Percentiles rank a stretch among this genome's conserved stretches.
These are phyloP conservation scores for Myxozyma melibiosi DNA, from an alignment of 805 yeast species.

Conservation along the genomic window DNA sequence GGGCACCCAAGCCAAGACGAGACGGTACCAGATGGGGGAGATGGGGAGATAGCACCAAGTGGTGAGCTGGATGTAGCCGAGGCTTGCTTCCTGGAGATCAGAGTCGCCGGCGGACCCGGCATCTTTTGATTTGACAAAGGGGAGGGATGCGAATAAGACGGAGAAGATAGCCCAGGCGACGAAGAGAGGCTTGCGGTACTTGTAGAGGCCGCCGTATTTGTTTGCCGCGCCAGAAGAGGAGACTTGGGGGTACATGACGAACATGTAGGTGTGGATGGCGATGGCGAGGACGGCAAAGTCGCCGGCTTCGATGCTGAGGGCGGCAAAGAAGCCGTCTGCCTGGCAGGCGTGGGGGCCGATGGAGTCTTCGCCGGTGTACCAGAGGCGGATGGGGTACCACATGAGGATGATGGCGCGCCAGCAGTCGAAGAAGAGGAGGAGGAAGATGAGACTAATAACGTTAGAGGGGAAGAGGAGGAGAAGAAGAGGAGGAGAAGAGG, in stretches of 20 bases:
- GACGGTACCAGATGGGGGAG: conserved; percentile 69
- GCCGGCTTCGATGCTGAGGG: conserved; percentile 49
- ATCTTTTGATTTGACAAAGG: conserved; percentile 51
- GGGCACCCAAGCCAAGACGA: conserved; percentile 80
- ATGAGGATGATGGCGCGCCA: conserved; percentile 69
- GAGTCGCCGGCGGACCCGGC: background rate
- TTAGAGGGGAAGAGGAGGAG: conserved; percentile 40
- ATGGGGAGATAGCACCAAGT: conserved; percentile 82
- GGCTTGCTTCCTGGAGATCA: conserved; percentile 46
- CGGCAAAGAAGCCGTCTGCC: conserved; percentile 31
- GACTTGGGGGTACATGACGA: conserved; percentile 53
- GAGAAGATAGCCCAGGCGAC: conserved; percentile 63
- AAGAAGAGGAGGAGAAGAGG: background rate
- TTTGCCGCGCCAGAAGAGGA: conserved; percentile 13
- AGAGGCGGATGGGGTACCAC: conserved; percentile 56
- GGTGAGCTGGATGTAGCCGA: conserved; percentile 57
- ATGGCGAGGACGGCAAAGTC: conserved; percentile 80
- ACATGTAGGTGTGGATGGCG: conserved; percentile 77
- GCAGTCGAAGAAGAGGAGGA: conserved; percentile 71
- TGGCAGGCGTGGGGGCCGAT: conserved; percentile 28
- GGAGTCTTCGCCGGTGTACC: conserved; percentile 29
- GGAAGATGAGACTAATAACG: conserved; percentile 63
- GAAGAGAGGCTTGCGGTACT: conserved; percentile 60
- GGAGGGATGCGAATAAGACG: conserved; percentile 66
- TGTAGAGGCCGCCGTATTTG: conserved; percentile 56